phyloP scores from a whole-genome alignment of 2,329 filamentous ascomycete genomes.

The Talaromyces sp. region DNA sequence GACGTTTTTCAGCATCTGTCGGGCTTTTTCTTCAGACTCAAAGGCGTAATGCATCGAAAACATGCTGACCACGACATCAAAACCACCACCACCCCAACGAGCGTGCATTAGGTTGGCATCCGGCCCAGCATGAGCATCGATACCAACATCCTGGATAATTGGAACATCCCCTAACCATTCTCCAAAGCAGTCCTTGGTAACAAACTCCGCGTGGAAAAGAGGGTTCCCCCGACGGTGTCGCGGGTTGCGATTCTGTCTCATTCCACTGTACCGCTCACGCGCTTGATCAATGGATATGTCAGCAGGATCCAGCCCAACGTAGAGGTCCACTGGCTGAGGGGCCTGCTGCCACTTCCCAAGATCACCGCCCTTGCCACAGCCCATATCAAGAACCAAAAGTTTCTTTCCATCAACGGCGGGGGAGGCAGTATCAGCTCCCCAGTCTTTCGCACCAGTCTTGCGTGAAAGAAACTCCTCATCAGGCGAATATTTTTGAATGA shows the following conservation, averaged over 20 bases:
- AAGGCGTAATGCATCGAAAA: slow-evolving; percentile 99
- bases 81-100: slow-evolving; percentile 69
- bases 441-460: slow-evolving; percentile 40
- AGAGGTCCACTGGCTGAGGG: slow-evolving; percentile 83
- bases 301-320: slow-evolving; percentile 90
- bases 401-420: slow-evolving; percentile 43
- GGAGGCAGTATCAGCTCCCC: slow-evolving; percentile 34
- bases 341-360: slow-evolving; percentile 93
- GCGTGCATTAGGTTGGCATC: slow-evolving; percentile 52
- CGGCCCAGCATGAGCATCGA: slow-evolving; percentile 65
- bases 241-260: slow-evolving; percentile 51
- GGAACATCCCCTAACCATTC: slow-evolving; percentile 75
- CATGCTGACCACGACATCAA: slow-evolving; percentile 98
- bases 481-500: slow-evolving; percentile 94
- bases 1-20: slow-evolving; percentile 90
- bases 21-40: slow-evolving; percentile 82
- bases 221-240: slow-evolving; percentile 51
- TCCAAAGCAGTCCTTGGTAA: slow-evolving; percentile 87
- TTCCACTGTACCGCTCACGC: slow-evolving; percentile 71
- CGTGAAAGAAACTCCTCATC: slow-evolving; percentile 64
- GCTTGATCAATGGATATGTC: slow-evolving; percentile 91
- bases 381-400: slow-evolving; percentile 83
- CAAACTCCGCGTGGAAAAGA: slow-evolving; percentile 81
- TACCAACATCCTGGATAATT: slow-evolving; percentile 80
- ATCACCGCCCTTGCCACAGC: slow-evolving; percentile 95